These are phyloP conservation scores for Pythium sp. DNA, from an alignment of 352 stramenopile species.

Conservation along the genomic window DNA sequence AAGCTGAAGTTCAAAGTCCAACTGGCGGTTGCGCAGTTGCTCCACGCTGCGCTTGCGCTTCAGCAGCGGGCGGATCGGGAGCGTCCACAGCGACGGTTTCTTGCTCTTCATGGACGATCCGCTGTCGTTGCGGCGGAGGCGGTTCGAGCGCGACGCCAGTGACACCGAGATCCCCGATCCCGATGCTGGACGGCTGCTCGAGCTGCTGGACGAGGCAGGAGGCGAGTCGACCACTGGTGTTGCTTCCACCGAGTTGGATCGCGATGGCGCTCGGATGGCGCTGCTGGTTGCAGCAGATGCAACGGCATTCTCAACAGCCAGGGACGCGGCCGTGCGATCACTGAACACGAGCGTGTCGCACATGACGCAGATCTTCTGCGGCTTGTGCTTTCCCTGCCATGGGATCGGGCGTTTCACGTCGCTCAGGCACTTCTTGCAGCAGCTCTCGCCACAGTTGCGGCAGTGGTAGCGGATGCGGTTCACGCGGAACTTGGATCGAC, in stretches of 20 bases:
- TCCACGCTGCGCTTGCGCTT: conserved; percentile 50
- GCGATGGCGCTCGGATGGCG: not conserved
- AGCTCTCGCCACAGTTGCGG: conserved; percentile 61
- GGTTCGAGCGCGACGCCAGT: conserved; percentile 16
- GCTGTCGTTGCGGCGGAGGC: conserved; percentile 12
- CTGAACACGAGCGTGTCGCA: conserved; percentile 46
- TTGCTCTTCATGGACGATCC: conserved; percentile 24
- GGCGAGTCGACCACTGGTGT: conserved; percentile 11
- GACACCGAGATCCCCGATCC: conserved; percentile 16
- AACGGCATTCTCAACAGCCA: not conserved
- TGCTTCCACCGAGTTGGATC: not conserved
- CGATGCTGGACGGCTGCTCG: conserved; percentile 11
- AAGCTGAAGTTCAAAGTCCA: conserved; percentile 31
- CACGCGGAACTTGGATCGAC: conserved; percentile 34
- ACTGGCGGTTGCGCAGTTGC: conserved; percentile 43
- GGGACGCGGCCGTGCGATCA: conserved; percentile 7
- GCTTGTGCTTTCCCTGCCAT: conserved; percentile 30
- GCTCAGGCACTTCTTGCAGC: conserved; percentile 52
- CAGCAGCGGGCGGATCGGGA: conserved; percentile 47
- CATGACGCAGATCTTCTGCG: conserved; percentile 58
- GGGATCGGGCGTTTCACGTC: conserved; percentile 32
- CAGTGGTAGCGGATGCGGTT: conserved; percentile 57
- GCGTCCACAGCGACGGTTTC: conserved; percentile 35
- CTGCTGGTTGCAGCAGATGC: not conserved
- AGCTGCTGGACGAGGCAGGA: conserved; percentile 20